These are phyloP conservation scores for Adansonia rubrostipa DNA, from an alignment of 441 rosid genomes.

Conservation along the genomic window DNA sequence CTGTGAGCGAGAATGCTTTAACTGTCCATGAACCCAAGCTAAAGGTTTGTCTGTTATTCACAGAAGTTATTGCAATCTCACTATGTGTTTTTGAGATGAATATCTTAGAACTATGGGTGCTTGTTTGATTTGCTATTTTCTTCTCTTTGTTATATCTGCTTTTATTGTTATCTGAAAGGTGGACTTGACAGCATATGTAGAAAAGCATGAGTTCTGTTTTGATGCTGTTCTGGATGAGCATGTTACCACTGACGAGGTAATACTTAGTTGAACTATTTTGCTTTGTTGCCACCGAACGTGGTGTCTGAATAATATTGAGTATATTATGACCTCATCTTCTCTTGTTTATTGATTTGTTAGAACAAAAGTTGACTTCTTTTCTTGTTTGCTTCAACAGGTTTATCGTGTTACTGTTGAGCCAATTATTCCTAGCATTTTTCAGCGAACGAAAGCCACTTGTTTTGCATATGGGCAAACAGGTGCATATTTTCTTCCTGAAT, in stretches of 20 bases:
- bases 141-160: conserved; percentile 17
- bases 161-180: conserved; percentile 60
- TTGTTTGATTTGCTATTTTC: conserved; percentile 10
- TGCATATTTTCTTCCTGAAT: conserved; percentile 25
- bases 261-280: conserved; percentile 7
- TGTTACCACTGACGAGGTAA: conserved; percentile 93
- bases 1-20: conserved; percentile 71
- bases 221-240: conserved; percentile 95
- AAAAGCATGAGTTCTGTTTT: conserved; percentile 97
- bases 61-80: background rate
- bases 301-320: conserved; percentile 2
- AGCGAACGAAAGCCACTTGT: conserved; percentile 97
- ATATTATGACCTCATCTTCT: background rate
- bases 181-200: conserved; percentile 96
- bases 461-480: conserved; percentile 99
- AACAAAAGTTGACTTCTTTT: conserved; percentile 15
- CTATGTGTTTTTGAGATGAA: conserved; percentile 3
- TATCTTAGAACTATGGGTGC: background rate
- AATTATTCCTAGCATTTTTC: conserved; percentile 89
- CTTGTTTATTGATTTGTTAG: conserved; percentile 19
- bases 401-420: conserved; percentile 92
- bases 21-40: conserved; percentile 92
- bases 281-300: background rate
- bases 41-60: conserved; percentile 65
- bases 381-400: conserved; percentile 58